These are phyloP conservation scores for Glutinoglossum americanum DNA, from an alignment of 495 filamentous ascomycete genomes.

Conservation along the genomic window DNA sequence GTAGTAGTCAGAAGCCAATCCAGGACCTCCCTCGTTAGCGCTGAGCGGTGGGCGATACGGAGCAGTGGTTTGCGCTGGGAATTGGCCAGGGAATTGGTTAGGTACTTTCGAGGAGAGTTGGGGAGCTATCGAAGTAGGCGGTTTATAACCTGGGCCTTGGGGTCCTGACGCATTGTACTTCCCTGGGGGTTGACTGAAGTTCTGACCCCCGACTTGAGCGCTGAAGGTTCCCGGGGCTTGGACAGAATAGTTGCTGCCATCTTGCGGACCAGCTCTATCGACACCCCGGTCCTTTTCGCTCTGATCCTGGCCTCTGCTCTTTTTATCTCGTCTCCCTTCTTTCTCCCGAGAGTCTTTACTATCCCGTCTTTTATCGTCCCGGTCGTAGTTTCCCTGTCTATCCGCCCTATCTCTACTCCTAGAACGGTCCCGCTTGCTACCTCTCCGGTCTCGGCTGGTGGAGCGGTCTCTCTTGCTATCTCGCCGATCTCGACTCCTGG, in stretches of 20 bases:
- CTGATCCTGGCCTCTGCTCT: constrained; percentile 7
- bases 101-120: constrained; percentile 9
- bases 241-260: constrained; percentile 2
- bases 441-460: constrained; percentile 6
- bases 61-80: constrained; percentile 21
- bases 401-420: neutral
- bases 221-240: constrained; percentile 2
- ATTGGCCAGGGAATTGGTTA: constrained; percentile 38
- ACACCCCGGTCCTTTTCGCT: constrained; percentile 1
- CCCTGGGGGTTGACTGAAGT: constrained; percentile 25
- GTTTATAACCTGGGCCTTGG: neutral
- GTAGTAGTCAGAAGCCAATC: constrained; percentile 46
- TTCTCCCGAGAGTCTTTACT: constrained; percentile 11
- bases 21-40: constrained; percentile 19
- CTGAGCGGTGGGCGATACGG: constrained; percentile 32
- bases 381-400: constrained; percentile 14
- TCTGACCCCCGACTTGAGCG: constrained; percentile 12
- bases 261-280: constrained; percentile 19
- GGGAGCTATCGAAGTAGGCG: neutral
- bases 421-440: constrained; percentile 17
- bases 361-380: constrained; percentile 11
- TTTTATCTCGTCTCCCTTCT: constrained; percentile 11
- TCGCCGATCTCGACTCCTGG: constrained; percentile 2
- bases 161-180: constrained; percentile 13
- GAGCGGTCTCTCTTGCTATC: constrained; percentile 10